Evolutionary conservation across 352 stramenopile species (phyloP).

Genomic region (Globisporangium apiculatum): DNA sequence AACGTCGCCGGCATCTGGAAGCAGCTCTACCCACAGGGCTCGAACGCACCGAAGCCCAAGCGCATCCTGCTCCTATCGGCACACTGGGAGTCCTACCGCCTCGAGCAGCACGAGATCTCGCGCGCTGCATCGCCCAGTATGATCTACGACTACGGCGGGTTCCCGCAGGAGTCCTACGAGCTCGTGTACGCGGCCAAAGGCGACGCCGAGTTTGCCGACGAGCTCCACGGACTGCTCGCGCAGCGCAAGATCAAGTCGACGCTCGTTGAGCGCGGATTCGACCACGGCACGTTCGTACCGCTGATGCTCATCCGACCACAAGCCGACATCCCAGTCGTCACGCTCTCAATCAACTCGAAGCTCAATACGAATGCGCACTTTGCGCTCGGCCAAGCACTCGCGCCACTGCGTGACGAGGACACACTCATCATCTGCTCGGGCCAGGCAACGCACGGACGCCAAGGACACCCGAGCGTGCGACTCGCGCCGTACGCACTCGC

Average conservation of each 20-base stretch:
- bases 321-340: conserved; percentile 82
- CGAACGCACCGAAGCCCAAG: conserved; percentile 28
- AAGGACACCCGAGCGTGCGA: neutral
- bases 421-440: conserved; percentile 86
- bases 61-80: conserved; percentile 80
- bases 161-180: conserved; percentile 76
- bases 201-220: conserved; percentile 48
- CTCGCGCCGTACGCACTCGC: conserved; percentile 17
- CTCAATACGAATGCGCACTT: conserved; percentile 52
- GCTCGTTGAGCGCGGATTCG: conserved; percentile 62
- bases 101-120: conserved; percentile 46
- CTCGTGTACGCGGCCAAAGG: conserved; percentile 70
- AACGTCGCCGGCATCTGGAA: conserved; percentile 45
- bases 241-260: conserved; percentile 43
- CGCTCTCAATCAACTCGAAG: conserved; percentile 63
- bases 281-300: conserved; percentile 89
- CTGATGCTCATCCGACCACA: conserved; percentile 79
- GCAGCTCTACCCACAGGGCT: conserved; percentile 29
- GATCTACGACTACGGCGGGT: conserved; percentile 88
- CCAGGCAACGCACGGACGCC: conserved; percentile 28
- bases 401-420: conserved; percentile 54
- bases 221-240: conserved; percentile 50
- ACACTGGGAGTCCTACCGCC: conserved; percentile 69
- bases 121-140: conserved; percentile 45
- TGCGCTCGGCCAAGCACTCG: conserved; percentile 53